These are phyloP conservation scores for Epicoccum nigrum DNA, from an alignment of 2,329 filamentous ascomycete species.

Conservation along the genomic window DNA sequence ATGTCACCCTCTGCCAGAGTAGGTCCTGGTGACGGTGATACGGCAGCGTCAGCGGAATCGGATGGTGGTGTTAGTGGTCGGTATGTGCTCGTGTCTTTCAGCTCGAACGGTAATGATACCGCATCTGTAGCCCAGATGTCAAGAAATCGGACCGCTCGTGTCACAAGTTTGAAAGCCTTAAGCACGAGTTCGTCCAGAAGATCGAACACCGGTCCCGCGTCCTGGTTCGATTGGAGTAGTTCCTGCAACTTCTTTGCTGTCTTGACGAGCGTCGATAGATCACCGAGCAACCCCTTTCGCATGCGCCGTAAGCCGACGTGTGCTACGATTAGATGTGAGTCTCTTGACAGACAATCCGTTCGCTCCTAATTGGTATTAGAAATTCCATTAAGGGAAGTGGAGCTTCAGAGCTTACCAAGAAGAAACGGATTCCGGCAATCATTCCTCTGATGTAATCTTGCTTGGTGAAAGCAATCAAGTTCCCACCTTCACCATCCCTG, in stretches of 20 bases:
- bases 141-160: constrained; percentile 84
- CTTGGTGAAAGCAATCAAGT: constrained; percentile 80
- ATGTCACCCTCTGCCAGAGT: constrained; percentile 30
- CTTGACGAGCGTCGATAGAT: constrained; percentile 88
- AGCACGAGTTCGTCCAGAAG: constrained; percentile 91
- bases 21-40: constrained; percentile 36
- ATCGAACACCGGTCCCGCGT: constrained; percentile 64
- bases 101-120: constrained; percentile 57
- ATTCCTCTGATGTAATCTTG: constrained; percentile 94
- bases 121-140: constrained; percentile 74
- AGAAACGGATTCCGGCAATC: constrained; percentile 88
- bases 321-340: constrained; percentile 74
- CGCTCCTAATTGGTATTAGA: constrained; percentile 68
- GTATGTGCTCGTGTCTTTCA: constrained; percentile 38
- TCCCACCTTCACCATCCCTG: constrained; percentile 75
- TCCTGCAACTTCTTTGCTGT: constrained; percentile 85
- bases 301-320: constrained; percentile 78
- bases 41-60: constrained; percentile 41
- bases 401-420: constrained; percentile 69
- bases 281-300: constrained; percentile 85
- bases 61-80: constrained; percentile 49
- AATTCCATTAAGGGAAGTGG: neutral
- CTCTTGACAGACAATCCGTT: constrained; percentile 84
- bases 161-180: constrained; percentile 94
- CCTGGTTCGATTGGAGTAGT: constrained; percentile 56